Conservation (phyloP, 2,329 filamentous ascomycete genomes). For the Nectriaceae sp. region DNA sequence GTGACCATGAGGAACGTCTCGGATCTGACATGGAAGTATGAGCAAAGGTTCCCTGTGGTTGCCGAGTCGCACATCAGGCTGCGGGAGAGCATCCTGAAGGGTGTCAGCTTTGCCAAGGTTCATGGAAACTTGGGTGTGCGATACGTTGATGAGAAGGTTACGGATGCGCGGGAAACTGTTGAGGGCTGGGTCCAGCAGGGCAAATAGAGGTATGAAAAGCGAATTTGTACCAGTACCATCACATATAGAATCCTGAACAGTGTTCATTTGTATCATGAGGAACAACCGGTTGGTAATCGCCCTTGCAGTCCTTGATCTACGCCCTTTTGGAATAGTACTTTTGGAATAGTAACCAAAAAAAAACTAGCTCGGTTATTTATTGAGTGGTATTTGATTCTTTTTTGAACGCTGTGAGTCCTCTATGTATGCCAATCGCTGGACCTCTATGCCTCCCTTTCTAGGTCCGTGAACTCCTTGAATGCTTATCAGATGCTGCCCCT, state of each 20-base stretch:
- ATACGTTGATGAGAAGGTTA: conserved; percentile 81
- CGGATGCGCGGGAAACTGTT: conserved; percentile 71
- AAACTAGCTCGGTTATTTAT: conserved; percentile 1
- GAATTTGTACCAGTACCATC: conserved; percentile 41
- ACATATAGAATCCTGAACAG: conserved; percentile 35
- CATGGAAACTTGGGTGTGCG: conserved; percentile 70
- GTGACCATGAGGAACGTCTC: conserved; percentile 88
- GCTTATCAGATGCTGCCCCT: conserved; percentile 10
- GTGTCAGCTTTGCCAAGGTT: conserved; percentile 72
- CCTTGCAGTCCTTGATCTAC: background rate
- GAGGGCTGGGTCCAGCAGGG: conserved; percentile 93
- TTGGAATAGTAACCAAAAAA: background rate
- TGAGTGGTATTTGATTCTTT: conserved; percentile 5
- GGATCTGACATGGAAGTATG: conserved; percentile 87
- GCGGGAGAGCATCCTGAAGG: conserved; percentile 68
- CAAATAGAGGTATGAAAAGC: conserved; percentile 53
- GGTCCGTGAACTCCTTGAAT: conserved; percentile 23
- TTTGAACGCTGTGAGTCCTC: too few relatives aligned
- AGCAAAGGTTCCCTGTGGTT: conserved; percentile 82
- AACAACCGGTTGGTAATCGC: background rate
- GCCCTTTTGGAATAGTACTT: background rate
- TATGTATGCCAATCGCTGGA: background rate
- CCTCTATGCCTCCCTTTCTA: conserved; percentile 6
- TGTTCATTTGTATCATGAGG: conserved; percentile 34
- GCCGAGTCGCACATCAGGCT: conserved; percentile 78